phyloP scores from a whole-genome alignment of 140 eudicot species.

The Stevia rebaudiana region DNA sequence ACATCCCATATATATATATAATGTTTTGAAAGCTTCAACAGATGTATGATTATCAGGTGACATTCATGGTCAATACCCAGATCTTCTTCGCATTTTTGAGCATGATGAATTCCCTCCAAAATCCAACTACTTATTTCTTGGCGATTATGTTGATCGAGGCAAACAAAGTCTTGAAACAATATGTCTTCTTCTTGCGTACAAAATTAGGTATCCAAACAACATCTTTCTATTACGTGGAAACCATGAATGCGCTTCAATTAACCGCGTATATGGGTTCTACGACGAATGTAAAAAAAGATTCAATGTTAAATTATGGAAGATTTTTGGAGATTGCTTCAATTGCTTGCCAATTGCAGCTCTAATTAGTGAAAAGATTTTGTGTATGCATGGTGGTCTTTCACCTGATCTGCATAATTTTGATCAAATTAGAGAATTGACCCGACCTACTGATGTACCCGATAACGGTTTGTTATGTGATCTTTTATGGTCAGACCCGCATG shows the following conservation, averaged over 20 bases:
- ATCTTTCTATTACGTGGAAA: conserved; percentile 37
- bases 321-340: conserved; percentile 33
- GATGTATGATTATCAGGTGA: conserved; percentile 30
- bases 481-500: conserved; percentile 41
- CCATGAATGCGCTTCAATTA: conserved; percentile 40
- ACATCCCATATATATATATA: neutral
- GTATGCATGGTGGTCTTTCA: conserved; percentile 52
- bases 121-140: conserved; percentile 39
- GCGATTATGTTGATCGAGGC: conserved; percentile 45
- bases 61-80: conserved; percentile 45
- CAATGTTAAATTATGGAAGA: conserved; percentile 39
- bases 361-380: conserved; percentile 37
- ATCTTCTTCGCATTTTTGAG: conserved; percentile 43
- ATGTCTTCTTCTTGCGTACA: conserved; percentile 38
- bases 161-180: conserved; percentile 50
- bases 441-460: conserved; percentile 39
- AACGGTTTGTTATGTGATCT: conserved; percentile 45
- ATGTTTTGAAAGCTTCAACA: neutral
- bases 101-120: conserved; percentile 39
- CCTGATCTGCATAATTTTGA: conserved; percentile 36
- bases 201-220: conserved; percentile 38
- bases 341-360: conserved; percentile 44
- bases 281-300: conserved; percentile 40
- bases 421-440: conserved; percentile 36
- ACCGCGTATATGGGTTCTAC: conserved; percentile 39